Base-by-base conservation (phyloP, 495 filamentous ascomycete genomes). In the Tuber aestivum region DNA sequence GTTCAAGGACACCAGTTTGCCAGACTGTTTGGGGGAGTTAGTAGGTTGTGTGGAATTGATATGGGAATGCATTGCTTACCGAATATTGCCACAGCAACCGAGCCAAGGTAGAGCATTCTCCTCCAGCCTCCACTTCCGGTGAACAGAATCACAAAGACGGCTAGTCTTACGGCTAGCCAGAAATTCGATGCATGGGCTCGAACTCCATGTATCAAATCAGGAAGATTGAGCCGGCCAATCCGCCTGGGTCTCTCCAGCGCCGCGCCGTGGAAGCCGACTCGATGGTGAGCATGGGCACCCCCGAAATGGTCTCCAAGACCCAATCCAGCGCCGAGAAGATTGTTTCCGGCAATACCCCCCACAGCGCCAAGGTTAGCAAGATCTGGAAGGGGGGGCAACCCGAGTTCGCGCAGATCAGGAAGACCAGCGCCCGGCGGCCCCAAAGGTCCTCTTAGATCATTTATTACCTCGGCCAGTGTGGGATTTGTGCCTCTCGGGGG, bases 1-100 rank as follows among this genome's bases (percentile, higher is more conserved):
- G 77, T 32, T 82, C 77, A 41, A 82, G 73, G 40, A 83, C 69
- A 21, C 81, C 81, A 14, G 81, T 83, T 77, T 83, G 78, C 81
- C 81, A 83, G 45, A 83, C 78, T 81, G 48, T n/a, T 42, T 50
- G 32, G 56, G 56, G 14, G 56, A 35, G 27, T 65, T 65, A 35
- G 56, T 35, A 27, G 3, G 16, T 35, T 65, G 56, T 18, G 27
- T 74, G 71, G n/a, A 35, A 32, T 70, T 71, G 27, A 72, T 44
- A 23, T 45, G n/a, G 37, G 61, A 21, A 18, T 44, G 21, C 38
- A 38, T 6, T 70, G 72, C 78, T 72, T 77, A 81, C 79, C 71
- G 70, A 83, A 83, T 35, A 83, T 82, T 16, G 76, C 69, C 12
- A 81, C 76, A 20, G 81, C 81, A 61, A 83, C 74, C 61, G 72